These are phyloP conservation scores for Yamadazyma friedrichii DNA, from an alignment of 1,139 yeast species.

Conservation along the genomic window DNA sequence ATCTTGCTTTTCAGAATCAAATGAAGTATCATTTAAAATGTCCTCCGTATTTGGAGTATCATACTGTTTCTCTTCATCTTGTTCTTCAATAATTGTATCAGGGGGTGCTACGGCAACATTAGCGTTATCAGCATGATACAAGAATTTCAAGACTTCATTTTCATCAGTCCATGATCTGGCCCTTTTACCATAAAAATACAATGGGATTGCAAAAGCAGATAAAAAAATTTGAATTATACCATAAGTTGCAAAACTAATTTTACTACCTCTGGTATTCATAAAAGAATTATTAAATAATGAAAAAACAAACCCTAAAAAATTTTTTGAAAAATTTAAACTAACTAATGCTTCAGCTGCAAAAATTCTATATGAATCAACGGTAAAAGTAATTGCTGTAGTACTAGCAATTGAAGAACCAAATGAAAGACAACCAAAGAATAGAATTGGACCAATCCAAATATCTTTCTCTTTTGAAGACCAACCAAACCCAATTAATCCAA, in stretches of 20 bases:
- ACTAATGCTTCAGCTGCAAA: conserved; percentile 63
- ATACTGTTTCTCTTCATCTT: background rate
- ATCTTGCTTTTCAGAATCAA: background rate
- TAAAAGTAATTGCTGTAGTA: conserved; percentile 59
- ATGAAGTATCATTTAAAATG: conserved; percentile 1
- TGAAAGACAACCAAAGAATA: conserved; percentile 54
- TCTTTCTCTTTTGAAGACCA: conserved; percentile 52
- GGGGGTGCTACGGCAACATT: conserved; percentile 11
- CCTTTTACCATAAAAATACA: conserved; percentile 56
- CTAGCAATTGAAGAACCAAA: conserved; percentile 63
- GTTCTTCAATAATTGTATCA: conserved; percentile 6
- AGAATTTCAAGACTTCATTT: conserved; percentile 32
- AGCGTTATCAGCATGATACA: conserved; percentile 29
- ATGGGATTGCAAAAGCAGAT: conserved; percentile 50
- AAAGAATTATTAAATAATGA: conserved; percentile 56
- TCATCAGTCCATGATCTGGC: conserved; percentile 51
- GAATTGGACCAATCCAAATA: conserved; percentile 59
- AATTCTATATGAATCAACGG: conserved; percentile 58
- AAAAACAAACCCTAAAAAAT: conserved; percentile 54
- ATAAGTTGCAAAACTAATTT: conserved; percentile 49
- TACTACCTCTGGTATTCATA: conserved; percentile 41
- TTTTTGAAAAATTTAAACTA: conserved; percentile 53
- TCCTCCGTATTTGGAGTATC: background rate
- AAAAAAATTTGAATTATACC: conserved; percentile 52
- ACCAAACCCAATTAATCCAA: conserved; percentile 63